phyloP scores from a whole-genome alignment of 139 green algal genomes.

The Coccomyxa sp. region DNA sequence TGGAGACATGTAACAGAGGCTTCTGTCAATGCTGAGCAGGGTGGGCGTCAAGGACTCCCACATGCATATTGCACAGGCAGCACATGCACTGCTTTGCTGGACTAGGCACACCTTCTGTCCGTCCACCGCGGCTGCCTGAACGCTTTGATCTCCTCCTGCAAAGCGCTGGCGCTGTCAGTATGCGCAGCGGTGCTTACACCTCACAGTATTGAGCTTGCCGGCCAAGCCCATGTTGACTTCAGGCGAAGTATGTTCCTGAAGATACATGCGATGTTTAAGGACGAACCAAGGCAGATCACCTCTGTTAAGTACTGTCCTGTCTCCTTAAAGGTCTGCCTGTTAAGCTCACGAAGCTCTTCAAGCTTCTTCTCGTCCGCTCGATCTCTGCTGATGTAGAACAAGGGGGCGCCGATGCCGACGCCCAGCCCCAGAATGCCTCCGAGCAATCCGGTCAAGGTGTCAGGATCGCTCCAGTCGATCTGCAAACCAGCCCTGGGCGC shows the following conservation, averaged over 20 bases:
- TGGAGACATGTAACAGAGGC: background rate
- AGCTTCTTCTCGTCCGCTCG: slow-evolving; percentile 70
- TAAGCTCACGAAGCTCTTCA: slow-evolving; percentile 78
- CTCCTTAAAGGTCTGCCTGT: slow-evolving; percentile 67
- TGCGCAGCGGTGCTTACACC: background rate
- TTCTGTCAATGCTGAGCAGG: background rate
- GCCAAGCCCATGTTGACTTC: background rate
- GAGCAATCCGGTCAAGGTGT: slow-evolving; percentile 50
- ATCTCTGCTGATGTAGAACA: slow-evolving; percentile 76
- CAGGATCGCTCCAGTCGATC: slow-evolving; percentile 69
- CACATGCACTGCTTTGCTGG: background rate
- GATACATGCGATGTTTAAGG: background rate
- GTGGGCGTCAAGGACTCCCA: background rate
- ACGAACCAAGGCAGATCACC: slow-evolving; percentile 7
- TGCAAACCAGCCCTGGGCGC: slow-evolving; percentile 44
- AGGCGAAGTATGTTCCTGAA: background rate
- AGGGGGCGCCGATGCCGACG: slow-evolving; percentile 58
- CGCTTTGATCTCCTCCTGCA: slow-evolving; percentile 73
- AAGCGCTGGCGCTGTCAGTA: background rate
- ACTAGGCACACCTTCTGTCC: slow-evolving; percentile 41
- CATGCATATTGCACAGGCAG: background rate
- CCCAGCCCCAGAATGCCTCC: slow-evolving; percentile 52
- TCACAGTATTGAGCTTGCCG: background rate
- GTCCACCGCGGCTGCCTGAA: slow-evolving; percentile 81
- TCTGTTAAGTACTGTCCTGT: slow-evolving; percentile 76